These are phyloP conservation scores for Pseudoscleropodium purum DNA, from an alignment of 225 moss, liverwort and hornwort genomes.

Conservation along the genomic window DNA sequence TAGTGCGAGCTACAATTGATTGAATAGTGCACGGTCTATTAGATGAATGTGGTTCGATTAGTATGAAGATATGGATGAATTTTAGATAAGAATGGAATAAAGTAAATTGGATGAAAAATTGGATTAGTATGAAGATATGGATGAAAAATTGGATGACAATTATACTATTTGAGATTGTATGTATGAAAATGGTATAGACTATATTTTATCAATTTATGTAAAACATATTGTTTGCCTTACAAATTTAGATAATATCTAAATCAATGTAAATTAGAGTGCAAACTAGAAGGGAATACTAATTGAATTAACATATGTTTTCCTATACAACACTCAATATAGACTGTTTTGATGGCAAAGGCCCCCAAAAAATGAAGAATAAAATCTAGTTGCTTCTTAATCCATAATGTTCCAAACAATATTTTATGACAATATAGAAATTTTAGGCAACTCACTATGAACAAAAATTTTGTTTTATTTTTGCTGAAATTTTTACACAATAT, in stretches of 20 bases:
- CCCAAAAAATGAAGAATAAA: too few relatives aligned
- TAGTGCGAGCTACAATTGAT: not conserved
- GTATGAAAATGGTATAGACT: not conserved
- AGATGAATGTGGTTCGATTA: not conserved
- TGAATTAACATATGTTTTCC: too few relatives aligned
- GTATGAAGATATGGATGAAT: not conserved
- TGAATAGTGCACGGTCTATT: not conserved
- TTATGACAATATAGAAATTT: too few relatives aligned
- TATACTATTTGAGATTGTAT: not conserved
- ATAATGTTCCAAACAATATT: too few relatives aligned
- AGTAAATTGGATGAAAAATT: not conserved
- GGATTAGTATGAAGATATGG: not conserved
- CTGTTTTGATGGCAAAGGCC: too few relatives aligned
- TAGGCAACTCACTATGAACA: too few relatives aligned
- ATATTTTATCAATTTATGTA: not conserved
- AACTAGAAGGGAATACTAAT: not conserved
- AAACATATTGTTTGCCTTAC: not conserved
- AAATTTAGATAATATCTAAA: not conserved
- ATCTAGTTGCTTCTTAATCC: too few relatives aligned
- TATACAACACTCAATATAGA: too few relatives aligned
- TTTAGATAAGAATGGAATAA: not conserved
- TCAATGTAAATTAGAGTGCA: not conserved
- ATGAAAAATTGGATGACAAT: not conserved
- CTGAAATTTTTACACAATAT: too few relatives aligned
- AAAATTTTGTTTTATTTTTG: too few relatives aligned